A percentile compares a stretch with the other conserved stretches of the same genome.
These are phyloP conservation scores for Thraustochytrium striatum DNA, from an alignment of 352 stramenopile genomes.

Conservation along the genomic window DNA sequence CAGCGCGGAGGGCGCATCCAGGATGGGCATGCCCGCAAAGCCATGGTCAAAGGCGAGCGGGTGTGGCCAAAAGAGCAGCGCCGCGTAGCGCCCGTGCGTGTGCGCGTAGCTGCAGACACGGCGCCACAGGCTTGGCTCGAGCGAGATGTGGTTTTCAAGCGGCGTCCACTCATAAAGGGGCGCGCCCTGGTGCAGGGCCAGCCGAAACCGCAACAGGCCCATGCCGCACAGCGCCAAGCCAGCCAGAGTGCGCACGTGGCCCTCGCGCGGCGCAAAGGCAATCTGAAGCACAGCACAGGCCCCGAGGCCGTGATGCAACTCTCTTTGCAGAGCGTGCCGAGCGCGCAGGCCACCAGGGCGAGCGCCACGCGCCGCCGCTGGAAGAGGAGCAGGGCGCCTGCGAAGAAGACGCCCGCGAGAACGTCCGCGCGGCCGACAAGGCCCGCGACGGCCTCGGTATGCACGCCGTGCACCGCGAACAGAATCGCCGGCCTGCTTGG, in stretches of 20 bases:
- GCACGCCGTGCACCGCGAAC: slow-evolving; percentile 81
- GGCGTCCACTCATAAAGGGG: slow-evolving; percentile 70
- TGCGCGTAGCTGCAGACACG: slow-evolving; percentile 72
- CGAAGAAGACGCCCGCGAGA: slow-evolving; percentile 66
- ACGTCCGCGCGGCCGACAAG: slow-evolving; percentile 83
- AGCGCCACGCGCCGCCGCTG: not conserved
- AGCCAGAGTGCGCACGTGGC: not conserved
- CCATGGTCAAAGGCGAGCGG: slow-evolving; percentile 83
- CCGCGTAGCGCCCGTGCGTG: slow-evolving; percentile 76
- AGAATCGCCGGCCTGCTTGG: slow-evolving; percentile 61
- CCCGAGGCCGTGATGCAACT: slow-evolving; percentile 60
- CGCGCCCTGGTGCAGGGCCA: slow-evolving; percentile 68
- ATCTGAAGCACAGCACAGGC: not conserved
- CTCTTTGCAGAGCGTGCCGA: slow-evolving; percentile 72
- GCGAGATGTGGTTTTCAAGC: slow-evolving; percentile 75
- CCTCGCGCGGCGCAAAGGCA: not conserved
- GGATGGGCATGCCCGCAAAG: slow-evolving; percentile 72
- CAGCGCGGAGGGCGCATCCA: slow-evolving; percentile 67
- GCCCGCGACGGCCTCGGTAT: slow-evolving; percentile 79
- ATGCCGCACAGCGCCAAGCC: not conserved
- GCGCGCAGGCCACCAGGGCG: slow-evolving; percentile 31
- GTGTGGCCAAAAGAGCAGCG: slow-evolving; percentile 77
- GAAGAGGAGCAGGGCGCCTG: slow-evolving; percentile 67
- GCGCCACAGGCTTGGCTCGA: slow-evolving; percentile 56
- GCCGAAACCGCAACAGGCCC: slow-evolving; percentile 54